These are phyloP conservation scores for Cystobasidiopsis lactophilus DNA, from an alignment of 768 basidiomycete genomes.

Conservation along the genomic window DNA sequence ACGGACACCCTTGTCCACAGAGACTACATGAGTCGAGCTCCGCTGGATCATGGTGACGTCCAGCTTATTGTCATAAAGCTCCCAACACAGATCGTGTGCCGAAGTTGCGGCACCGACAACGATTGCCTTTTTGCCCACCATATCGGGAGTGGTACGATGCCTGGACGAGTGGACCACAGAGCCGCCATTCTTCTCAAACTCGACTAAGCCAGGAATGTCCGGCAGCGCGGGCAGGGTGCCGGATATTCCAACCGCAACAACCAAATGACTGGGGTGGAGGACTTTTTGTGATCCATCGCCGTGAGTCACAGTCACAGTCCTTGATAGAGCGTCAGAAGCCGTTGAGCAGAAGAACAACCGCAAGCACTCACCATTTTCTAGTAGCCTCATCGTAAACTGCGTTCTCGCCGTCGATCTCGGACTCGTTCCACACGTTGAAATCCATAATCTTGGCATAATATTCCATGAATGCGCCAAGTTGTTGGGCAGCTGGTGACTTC, in stretches of 20 bases:
- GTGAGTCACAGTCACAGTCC: neutral
- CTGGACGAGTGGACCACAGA: neutral
- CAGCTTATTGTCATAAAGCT: neutral
- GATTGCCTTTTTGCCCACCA: conserved; percentile 2
- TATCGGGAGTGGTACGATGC: neutral
- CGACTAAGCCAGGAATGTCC: neutral
- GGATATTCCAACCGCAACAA: neutral
- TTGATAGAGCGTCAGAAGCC: neutral
- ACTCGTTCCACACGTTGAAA: conserved; percentile 1
- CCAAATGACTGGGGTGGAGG: neutral
- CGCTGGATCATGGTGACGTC: neutral
- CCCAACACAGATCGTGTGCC: neutral
- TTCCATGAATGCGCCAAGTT: conserved; percentile 3
- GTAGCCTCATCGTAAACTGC: neutral
- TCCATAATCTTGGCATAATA: neutral
- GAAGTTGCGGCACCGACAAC: conserved; percentile 3
- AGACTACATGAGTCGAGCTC: neutral
- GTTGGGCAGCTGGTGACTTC: neutral
- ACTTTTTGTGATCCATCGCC: neutral
- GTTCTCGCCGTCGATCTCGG: neutral
- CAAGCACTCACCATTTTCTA: neutral
- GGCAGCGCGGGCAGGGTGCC: neutral
- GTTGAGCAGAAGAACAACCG: neutral
- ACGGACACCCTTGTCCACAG: neutral
- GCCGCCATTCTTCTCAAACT: conserved; percentile 1